Conservation (phyloP, 2,329 filamentous ascomycete genomes). For the Colletotrichum sojae region DNA sequence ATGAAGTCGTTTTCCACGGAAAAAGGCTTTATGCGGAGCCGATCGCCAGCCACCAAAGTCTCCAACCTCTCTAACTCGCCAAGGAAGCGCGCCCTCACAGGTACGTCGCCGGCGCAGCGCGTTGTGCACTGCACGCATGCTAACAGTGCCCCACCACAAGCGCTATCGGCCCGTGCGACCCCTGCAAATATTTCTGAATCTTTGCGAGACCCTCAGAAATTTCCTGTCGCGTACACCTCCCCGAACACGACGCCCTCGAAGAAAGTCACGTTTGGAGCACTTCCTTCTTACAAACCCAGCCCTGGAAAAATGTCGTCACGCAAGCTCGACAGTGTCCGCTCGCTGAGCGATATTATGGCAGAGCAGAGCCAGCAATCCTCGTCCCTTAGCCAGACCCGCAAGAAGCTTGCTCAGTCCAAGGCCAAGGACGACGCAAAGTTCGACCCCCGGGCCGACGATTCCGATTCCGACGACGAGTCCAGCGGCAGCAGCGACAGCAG, state of each 20-base stretch:
- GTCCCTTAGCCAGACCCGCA: conserved; percentile 14
- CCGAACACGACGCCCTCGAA: conserved; percentile 28
- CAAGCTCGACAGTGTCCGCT: conserved; percentile 39
- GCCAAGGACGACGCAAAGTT: conserved; percentile 42
- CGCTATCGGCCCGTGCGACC: conserved; percentile 26
- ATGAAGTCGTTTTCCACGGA: conserved; percentile 10
- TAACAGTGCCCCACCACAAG: conserved; percentile 18
- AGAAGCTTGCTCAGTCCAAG: conserved; percentile 37
- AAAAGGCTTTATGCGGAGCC: conserved; percentile 34
- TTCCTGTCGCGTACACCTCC: conserved; percentile 31
- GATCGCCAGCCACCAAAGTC: conserved; percentile 1
- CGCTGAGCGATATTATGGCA: conserved; percentile 32
- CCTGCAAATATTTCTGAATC: conserved; percentile 21
- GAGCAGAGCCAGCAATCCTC: conserved; percentile 22
- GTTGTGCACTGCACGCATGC: conserved; percentile 14
- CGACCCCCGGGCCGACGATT: conserved; percentile 39
- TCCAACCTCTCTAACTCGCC: not conserved
- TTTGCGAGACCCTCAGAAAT: conserved; percentile 33
- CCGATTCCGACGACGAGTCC: conserved; percentile 43
- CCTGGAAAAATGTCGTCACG: conserved; percentile 38
- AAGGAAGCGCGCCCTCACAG: conserved; percentile 1
- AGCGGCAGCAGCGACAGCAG: conserved; percentile 50
- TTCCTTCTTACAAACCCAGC: conserved; percentile 1
- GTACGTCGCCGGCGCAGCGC: conserved; percentile 10
- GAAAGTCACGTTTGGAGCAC: conserved; percentile 11